Percentiles rank a stretch among this genome's conserved stretches.
Conservation (phyloP, 495 filamentous ascomycete genomes). For the Hypoxylon subgilvum region DNA sequence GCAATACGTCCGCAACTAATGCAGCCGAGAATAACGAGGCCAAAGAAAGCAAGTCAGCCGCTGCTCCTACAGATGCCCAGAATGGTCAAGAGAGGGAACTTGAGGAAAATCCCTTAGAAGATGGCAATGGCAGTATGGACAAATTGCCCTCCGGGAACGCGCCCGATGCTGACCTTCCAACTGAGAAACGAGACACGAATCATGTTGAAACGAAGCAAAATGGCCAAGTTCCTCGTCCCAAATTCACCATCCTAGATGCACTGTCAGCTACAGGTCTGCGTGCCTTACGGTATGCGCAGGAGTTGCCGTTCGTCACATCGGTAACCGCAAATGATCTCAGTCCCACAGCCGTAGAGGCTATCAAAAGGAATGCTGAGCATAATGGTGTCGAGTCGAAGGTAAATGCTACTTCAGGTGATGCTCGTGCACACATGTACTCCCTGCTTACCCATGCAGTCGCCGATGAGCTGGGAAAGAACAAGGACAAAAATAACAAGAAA, state of each 20-base stretch:
- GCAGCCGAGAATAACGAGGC: slow-evolving; percentile 7
- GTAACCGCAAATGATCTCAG: slow-evolving; percentile 92
- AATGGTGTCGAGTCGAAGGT: slow-evolving; percentile 77
- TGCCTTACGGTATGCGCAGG: slow-evolving; percentile 87
- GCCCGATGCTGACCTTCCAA: slow-evolving; percentile 6
- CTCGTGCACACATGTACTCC: slow-evolving; percentile 87
- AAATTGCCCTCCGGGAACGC: not conserved
- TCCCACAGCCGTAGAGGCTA: slow-evolving; percentile 74
- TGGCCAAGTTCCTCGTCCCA: slow-evolving; percentile 22
- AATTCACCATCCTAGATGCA: slow-evolving; percentile 88
- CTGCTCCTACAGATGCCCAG: slow-evolving; percentile 16
- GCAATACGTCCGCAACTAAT: slow-evolving; percentile 20
- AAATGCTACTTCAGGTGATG: slow-evolving; percentile 74
- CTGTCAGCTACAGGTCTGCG: slow-evolving; percentile 93
- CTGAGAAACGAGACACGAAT: slow-evolving; percentile 29
- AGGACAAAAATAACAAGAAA: slow-evolving; percentile 30
- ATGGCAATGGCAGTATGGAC: not conserved
- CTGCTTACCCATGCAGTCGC: slow-evolving; percentile 52
- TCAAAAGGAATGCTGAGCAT: slow-evolving; percentile 80
- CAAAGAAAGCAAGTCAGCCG: not conserved
- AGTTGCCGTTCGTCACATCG: slow-evolving; percentile 80
- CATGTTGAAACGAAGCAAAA: slow-evolving; percentile 22
- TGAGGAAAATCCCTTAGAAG: not conserved
- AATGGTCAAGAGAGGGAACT: slow-evolving; percentile 30
- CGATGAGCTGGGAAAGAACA: slow-evolving; percentile 34